phyloP scores from a whole-genome alignment of 2,329 filamentous ascomycete genomes.

The Sarocladium strictum region DNA sequence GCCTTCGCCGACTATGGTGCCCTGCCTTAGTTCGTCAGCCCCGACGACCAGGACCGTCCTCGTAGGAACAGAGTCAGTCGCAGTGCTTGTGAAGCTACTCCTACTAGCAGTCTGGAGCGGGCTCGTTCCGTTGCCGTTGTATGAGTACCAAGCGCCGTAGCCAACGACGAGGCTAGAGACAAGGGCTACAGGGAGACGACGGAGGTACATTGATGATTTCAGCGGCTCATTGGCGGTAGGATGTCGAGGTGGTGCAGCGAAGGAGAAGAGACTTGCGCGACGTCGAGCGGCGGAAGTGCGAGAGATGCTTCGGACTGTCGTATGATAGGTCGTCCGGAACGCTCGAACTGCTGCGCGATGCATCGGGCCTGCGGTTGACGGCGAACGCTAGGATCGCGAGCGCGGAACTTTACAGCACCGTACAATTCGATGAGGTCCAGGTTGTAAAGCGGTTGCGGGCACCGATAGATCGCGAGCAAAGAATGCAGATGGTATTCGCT shows the following conservation, averaged over 20 bases:
- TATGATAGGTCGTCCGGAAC: conserved; percentile 62
- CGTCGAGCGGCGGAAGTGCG: conserved; percentile 27
- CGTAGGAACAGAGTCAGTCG: conserved; percentile 38
- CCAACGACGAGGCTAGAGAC: conserved; percentile 63
- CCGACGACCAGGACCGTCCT: conserved; percentile 79
- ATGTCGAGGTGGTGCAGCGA: conserved; percentile 18
- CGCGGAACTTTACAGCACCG: conserved; percentile 5
- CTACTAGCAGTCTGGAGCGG: neutral
- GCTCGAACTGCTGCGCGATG: conserved; percentile 65
- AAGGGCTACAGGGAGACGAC: conserved; percentile 60
- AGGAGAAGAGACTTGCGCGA: neutral
- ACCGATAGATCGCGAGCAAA: no score
- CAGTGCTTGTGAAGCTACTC: conserved; percentile 19
- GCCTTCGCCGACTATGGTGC: conserved; percentile 76
- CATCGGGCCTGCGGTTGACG: conserved; percentile 45
- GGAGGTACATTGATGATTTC: conserved; percentile 69
- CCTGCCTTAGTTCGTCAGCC: conserved; percentile 83
- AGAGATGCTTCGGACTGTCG: conserved; percentile 51
- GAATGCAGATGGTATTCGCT: neutral
- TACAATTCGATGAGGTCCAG: neutral
- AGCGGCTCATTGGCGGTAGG: conserved; percentile 45
- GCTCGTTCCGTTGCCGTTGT: conserved; percentile 37
- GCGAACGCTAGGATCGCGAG: conserved; percentile 3
- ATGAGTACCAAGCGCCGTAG: conserved; percentile 72
- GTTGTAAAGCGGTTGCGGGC: neutral